phyloP scores from a whole-genome alignment of 768 basidiomycete genomes.

The Serpula lacrymans region DNA sequence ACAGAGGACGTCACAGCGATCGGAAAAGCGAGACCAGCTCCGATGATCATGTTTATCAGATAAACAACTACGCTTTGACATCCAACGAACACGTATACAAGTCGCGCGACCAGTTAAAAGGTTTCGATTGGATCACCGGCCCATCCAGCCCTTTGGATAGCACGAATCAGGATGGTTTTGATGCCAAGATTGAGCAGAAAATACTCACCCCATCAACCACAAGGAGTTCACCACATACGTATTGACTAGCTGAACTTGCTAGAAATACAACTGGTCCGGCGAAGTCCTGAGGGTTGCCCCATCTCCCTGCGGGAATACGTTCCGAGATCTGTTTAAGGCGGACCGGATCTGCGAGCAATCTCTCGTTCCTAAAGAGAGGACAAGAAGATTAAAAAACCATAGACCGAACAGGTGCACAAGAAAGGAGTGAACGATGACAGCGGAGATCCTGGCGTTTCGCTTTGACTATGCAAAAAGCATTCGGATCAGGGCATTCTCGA shows the following conservation, averaged over 20 bases:
- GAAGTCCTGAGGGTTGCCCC: constrained; percentile 66
- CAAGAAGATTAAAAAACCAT: constrained; percentile 6
- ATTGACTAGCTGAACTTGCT: constrained; percentile 60
- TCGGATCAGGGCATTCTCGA: too few species aligned
- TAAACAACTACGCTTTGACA: too few species aligned
- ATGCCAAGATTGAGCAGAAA: constrained; percentile 5
- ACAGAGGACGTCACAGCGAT: too few species aligned
- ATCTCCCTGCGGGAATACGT: constrained; percentile 64
- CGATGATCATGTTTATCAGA: too few species aligned
- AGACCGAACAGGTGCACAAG: background rate
- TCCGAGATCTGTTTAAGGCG: constrained; percentile 67
- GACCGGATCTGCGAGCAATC: constrained; percentile 56
- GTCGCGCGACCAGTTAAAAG: too few species aligned
- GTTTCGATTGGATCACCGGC: constrained; percentile 37
- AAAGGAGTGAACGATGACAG: constrained; percentile 6
- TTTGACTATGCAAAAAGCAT: too few species aligned
- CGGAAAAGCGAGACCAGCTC: too few species aligned
- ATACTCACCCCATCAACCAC: constrained; percentile 67
- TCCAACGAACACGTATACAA: too few species aligned
- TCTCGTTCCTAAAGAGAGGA: constrained; percentile 51
- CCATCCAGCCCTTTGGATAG: constrained; percentile 57
- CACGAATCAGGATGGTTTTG: constrained; percentile 6
- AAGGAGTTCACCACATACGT: constrained; percentile 65
- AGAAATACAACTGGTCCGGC: constrained; percentile 66
- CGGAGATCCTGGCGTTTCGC: too few species aligned